These are phyloP conservation scores for Diaporthe ampelina DNA, from an alignment of 2,329 filamentous ascomycete species.

Conservation along the genomic window DNA sequence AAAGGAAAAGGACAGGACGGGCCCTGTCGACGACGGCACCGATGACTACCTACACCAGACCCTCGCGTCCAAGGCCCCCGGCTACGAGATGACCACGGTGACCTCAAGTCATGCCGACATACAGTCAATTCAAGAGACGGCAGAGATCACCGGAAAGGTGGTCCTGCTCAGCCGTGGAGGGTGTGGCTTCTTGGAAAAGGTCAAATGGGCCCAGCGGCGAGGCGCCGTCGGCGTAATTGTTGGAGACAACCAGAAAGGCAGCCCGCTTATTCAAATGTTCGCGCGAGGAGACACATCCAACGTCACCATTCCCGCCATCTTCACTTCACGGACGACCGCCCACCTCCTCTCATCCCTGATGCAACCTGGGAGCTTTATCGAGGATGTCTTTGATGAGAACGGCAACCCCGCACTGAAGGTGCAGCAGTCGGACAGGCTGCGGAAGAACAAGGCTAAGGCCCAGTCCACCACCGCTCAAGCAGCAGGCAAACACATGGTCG, in stretches of 20 bases:
- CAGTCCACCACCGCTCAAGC: constrained; percentile 48
- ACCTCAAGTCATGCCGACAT: constrained; percentile 83
- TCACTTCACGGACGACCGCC: constrained; percentile 94
- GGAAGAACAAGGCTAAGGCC: constrained; percentile 52
- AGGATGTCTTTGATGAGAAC: constrained; percentile 72
- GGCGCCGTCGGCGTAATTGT: constrained; percentile 93
- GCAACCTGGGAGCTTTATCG: constrained; percentile 75
- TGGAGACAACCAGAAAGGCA: constrained; percentile 91
- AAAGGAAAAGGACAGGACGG: constrained; percentile 48
- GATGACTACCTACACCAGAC: constrained; percentile 84
- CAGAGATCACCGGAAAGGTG: constrained; percentile 93
- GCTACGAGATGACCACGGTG: constrained; percentile 53
- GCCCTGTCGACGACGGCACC: constrained; percentile 77
- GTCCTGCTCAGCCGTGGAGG: constrained; percentile 92
- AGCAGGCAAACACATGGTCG: constrained; percentile 37
- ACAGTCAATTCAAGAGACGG: constrained; percentile 89
- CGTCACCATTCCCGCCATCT: constrained; percentile 92
- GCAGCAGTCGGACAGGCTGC: constrained; percentile 60
- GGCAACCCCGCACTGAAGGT: constrained; percentile 69
- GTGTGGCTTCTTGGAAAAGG: constrained; percentile 96
- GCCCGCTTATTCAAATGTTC: constrained; percentile 96
- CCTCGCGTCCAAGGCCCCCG: constrained; percentile 50
- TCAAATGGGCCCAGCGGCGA: constrained; percentile 94
- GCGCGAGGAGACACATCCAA: constrained; percentile 97
- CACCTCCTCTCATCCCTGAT: constrained; percentile 91